phyloP scores from a whole-genome alignment of 2,329 filamentous ascomycete species.

The Phialophora verrucosa region DNA sequence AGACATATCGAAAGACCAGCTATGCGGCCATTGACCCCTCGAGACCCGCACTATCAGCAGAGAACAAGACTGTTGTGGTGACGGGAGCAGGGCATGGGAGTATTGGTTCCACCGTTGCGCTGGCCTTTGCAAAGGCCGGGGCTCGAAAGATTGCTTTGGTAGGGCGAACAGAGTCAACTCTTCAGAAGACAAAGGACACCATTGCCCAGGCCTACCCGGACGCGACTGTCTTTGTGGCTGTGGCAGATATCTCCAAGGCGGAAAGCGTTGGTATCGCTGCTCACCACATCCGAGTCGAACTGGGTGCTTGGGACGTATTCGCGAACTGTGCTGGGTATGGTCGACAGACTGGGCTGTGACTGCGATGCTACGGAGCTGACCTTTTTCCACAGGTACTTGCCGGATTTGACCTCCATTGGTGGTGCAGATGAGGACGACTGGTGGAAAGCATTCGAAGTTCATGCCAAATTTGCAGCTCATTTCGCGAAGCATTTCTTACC shows the following conservation, averaged over 20 bases:
- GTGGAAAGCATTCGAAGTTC: conserved; percentile 56
- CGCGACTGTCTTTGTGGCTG: conserved; percentile 48
- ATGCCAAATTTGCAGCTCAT: conserved; percentile 51
- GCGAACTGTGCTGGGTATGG: conserved; percentile 55
- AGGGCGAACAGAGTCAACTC: conserved; percentile 45
- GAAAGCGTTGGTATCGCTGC: conserved; percentile 47
- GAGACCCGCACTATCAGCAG: conserved; percentile 42
- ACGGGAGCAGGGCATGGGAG: conserved; percentile 60
- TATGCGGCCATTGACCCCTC: conserved; percentile 51
- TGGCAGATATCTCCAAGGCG: conserved; percentile 52
- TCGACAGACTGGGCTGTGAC: not conserved
- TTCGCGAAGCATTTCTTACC: conserved; percentile 53
- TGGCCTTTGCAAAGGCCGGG: conserved; percentile 61
- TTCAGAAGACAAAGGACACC: conserved; percentile 41
- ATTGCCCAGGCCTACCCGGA: conserved; percentile 31
- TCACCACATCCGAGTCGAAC: conserved; percentile 41
- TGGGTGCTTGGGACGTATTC: conserved; percentile 52
- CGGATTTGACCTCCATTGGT: conserved; percentile 40
- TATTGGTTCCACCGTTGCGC: conserved; percentile 59
- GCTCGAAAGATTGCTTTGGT: conserved; percentile 50
- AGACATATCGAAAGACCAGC: conserved; percentile 44
- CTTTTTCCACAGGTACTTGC: conserved; percentile 20
- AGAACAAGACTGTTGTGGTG: conserved; percentile 56
- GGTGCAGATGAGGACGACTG: conserved; percentile 48
- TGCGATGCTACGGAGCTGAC: not conserved